Base-by-base conservation (phyloP, 2,329 filamentous ascomycete genomes). In the Fusarium duplospermum region DNA sequence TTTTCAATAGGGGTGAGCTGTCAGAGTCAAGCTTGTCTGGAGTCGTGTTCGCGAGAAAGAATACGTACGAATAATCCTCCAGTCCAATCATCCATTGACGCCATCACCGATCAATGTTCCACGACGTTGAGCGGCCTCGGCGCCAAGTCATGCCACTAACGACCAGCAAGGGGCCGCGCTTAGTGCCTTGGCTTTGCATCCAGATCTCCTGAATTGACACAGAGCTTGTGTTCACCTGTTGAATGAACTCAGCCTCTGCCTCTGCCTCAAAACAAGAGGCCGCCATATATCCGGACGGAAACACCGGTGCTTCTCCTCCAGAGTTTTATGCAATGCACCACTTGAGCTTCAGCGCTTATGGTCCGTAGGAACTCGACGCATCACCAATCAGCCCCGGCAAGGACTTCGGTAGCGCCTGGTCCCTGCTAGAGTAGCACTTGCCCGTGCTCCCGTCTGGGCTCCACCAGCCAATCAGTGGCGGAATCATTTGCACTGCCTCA, bases 401-500 rank as follows among this genome's bases (percentile, higher is more conserved):
- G 65, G 61, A 74, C 71, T 57, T 72, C 61, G 42, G 65, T 60
- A 64, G 67, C 67, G 56, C 64, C 22, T 74, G 60, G 56, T 62
- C 67, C 73, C 40, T 76, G 73, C 64, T 62, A 35, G 42, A 66
- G 60, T 45, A 64, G 56, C 52, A 50, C 6, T 33, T 35, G 27
- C 45, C 52, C 7, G 38, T 47, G 29, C 59, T 65, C 61, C 52
- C 71, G 36, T 29, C 11, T n/a, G n/a, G n/a, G n/a, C n/a, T 27
- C 14, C 22, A 50, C 11, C 4, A 64, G 18, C 72, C 72, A 75
- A 75, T 75, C 69, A 75, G 24, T 22, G 42, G 22, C 35, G 61
- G 35, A 7, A 4, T 24, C 62, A n/a, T 59, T 71, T 75, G 73
- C 73, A 75, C 73, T 76, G 73, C 73, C 73, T 75, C 73, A 70